Percentiles rank a stretch among this genome's conserved stretches.
These are phyloP conservation scores for Kuraishia cidri DNA, from an alignment of 805 yeast genomes.

Conservation along the genomic window DNA sequence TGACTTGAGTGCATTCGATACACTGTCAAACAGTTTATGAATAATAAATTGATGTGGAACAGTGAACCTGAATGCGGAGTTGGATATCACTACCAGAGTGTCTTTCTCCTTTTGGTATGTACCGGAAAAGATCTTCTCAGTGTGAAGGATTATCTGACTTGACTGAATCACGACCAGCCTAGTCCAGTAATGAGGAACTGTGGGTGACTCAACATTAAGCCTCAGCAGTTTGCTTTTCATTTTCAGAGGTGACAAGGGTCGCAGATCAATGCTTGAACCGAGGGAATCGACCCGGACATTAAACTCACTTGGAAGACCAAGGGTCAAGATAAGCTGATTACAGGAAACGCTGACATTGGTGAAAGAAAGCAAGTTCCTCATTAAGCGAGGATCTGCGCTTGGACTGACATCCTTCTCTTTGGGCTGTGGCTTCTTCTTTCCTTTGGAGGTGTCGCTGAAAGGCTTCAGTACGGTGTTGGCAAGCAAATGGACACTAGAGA, in stretches of 20 bases:
- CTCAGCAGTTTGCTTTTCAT: slow-evolving; percentile 22
- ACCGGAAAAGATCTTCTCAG: slow-evolving; percentile 3
- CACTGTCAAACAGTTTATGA: slow-evolving; percentile 73
- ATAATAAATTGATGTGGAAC: slow-evolving; percentile 72
- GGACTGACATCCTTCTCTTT: too few relatives aligned
- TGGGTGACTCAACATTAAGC: slow-evolving; percentile 44
- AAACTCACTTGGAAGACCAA: slow-evolving; percentile 38
- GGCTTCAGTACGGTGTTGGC: slow-evolving; percentile 23
- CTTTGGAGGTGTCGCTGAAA: too few relatives aligned
- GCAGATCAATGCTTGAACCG: slow-evolving; percentile 10
- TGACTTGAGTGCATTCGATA: slow-evolving; percentile 59
- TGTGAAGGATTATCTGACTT: slow-evolving; percentile 2
- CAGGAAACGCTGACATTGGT: too few relatives aligned
- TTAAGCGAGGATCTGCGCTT: too few relatives aligned
- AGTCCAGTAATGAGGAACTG: slow-evolving; percentile 35
- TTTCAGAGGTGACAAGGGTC: slow-evolving; percentile 9
- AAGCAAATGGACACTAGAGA: slow-evolving; percentile 35
- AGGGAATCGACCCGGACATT: slow-evolving; percentile 36
- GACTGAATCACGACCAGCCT: slow-evolving; percentile 26
- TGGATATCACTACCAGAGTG: slow-evolving; percentile 14
- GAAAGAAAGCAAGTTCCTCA: too few relatives aligned
- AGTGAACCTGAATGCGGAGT: slow-evolving; percentile 34
- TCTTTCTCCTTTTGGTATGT: slow-evolving; percentile 8
- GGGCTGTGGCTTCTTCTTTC: too few relatives aligned
- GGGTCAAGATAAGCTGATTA: slow-evolving; percentile 14